A percentile compares a stretch with the other conserved stretches of the same genome.
Conservation (phyloP, 495 filamentous ascomycete species). For the Podospora bellae-mahoneyi region DNA sequence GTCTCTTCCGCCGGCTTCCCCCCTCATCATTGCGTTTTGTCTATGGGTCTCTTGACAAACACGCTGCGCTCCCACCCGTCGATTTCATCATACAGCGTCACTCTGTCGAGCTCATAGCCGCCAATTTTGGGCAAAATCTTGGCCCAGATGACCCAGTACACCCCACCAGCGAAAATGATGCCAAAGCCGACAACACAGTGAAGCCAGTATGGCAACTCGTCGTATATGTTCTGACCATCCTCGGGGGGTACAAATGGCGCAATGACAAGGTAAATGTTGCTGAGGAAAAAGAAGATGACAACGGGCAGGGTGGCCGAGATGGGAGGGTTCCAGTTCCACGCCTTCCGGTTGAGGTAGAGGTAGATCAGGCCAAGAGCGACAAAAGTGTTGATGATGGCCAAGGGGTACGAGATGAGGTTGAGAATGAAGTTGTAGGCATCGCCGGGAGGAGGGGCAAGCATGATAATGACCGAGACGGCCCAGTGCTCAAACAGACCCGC, state of each 20-base stretch:
- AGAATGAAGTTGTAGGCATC: constrained; percentile 64
- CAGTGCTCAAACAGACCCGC: constrained; percentile 62
- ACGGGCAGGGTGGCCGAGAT: constrained; percentile 43
- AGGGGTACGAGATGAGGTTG: constrained; percentile 59
- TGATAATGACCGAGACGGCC: constrained; percentile 56
- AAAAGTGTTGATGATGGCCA: constrained; percentile 58
- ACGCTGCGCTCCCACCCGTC: constrained; percentile 44
- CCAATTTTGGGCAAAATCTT: constrained; percentile 57
- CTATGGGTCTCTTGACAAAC: constrained; percentile 30
- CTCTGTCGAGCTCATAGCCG: constrained; percentile 58
- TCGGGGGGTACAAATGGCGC: constrained; percentile 45
- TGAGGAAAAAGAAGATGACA: constrained; percentile 46
- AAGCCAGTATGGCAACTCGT: constrained; percentile 44
- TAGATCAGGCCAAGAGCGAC: constrained; percentile 55
- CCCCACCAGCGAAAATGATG: constrained; percentile 45
- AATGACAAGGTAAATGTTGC: constrained; percentile 47
- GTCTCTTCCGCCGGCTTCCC: background rate
- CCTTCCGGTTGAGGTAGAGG: constrained; percentile 51
- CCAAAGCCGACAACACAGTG: constrained; percentile 47
- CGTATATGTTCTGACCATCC: constrained; percentile 42
- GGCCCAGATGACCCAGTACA: constrained; percentile 74
- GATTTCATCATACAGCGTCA: constrained; percentile 37
- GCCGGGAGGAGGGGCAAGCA: constrained; percentile 61
- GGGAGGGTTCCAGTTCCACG: constrained; percentile 42
- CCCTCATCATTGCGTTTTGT: constrained; percentile 1